Evolutionary conservation across 164 flowering plant genomes (phyloP).

Genomic region (Warburgia ugandensis): DNA sequence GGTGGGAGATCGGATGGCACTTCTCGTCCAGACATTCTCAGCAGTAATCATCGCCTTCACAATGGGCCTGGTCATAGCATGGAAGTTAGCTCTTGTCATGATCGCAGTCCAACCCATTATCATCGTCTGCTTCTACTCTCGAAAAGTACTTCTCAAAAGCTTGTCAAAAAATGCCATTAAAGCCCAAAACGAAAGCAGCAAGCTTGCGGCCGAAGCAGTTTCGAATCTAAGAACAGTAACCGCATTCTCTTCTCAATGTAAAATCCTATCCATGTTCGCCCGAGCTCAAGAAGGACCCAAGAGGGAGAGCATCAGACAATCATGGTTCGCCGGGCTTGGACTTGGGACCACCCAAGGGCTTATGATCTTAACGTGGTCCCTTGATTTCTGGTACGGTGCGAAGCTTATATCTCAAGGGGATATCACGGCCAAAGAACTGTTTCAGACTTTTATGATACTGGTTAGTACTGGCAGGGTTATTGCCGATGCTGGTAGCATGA

Average conservation of each 20-base stretch:
- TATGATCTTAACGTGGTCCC: slow-evolving; percentile 53
- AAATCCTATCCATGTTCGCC: slow-evolving; percentile 57
- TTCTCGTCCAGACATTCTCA: slow-evolving; percentile 59
- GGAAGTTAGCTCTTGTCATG: slow-evolving; percentile 75
- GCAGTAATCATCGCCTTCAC: slow-evolving; percentile 63
- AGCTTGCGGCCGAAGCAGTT: slow-evolving; percentile 82
- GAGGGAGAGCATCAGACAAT: slow-evolving; percentile 50
- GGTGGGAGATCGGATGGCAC: slow-evolving; percentile 69
- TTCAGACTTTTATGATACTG: slow-evolving; percentile 67
- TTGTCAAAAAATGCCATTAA: slow-evolving; percentile 62
- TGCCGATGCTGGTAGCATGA: slow-evolving; percentile 90
- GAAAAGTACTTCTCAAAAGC: slow-evolving; percentile 48
- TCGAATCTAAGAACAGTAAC: slow-evolving; percentile 67
- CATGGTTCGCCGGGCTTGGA: slow-evolving; percentile 76
- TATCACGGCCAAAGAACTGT: slow-evolving; percentile 46
- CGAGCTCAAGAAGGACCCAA: slow-evolving; percentile 56
- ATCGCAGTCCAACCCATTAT: slow-evolving; percentile 78
- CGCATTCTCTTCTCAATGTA: slow-evolving; percentile 68
- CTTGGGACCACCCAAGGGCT: slow-evolving; percentile 57
- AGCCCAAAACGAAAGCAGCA: slow-evolving; percentile 68
- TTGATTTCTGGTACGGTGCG: slow-evolving; percentile 83
- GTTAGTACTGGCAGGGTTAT: slow-evolving; percentile 77
- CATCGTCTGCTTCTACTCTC: slow-evolving; percentile 50
- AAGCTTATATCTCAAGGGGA: slow-evolving; percentile 45
- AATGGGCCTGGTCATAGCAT: slow-evolving; percentile 67